These are phyloP conservation scores for Echinochloa phyllopogon DNA, from an alignment of 176 grass and related monocot species.

Conservation along the genomic window DNA sequence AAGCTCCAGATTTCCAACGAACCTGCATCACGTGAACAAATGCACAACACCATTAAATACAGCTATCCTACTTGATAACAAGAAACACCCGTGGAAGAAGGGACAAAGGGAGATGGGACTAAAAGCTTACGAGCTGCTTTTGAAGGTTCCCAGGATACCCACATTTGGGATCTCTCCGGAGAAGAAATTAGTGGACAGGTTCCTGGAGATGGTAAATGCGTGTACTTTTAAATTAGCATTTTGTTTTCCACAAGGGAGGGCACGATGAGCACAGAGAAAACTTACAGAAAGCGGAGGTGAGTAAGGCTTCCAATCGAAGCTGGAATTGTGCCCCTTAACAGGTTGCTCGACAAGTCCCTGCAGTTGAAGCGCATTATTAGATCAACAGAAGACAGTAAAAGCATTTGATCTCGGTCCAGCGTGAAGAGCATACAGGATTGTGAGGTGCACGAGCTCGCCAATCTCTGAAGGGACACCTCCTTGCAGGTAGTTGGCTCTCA, in stretches of 20 bases:
- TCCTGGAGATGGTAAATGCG: slow-evolving; percentile 45
- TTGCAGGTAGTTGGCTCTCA: slow-evolving; percentile 97
- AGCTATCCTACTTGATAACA: neutral
- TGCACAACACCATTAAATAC: slow-evolving; percentile 3
- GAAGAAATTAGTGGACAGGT: slow-evolving; percentile 95
- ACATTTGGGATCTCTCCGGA: slow-evolving; percentile 88
- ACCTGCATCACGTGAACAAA: slow-evolving; percentile 60
- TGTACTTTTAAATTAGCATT: neutral
- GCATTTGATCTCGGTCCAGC: no score
- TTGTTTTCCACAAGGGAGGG: neutral
- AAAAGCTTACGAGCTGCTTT: slow-evolving; percentile 84
- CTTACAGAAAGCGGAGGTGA: slow-evolving; percentile 82
- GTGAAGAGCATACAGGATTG: slow-evolving; percentile 69
- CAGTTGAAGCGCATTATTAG: slow-evolving; percentile 10
- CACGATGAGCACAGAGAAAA: neutral
- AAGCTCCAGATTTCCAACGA: slow-evolving; percentile 95
- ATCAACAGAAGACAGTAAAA: neutral
- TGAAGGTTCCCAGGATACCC: slow-evolving; percentile 87
- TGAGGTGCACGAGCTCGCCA: slow-evolving; percentile 76
- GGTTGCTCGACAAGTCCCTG: slow-evolving; percentile 92
- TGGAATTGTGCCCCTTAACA: slow-evolving; percentile 80
- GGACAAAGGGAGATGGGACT: neutral
- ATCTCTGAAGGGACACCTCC: slow-evolving; percentile 87
- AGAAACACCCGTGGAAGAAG: neutral
- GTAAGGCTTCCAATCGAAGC: slow-evolving; percentile 69